Percentiles rank a stretch among this genome's conserved stretches.
phyloP scores from a whole-genome alignment of 2,329 filamentous ascomycete genomes.

The Dactylellina parvicollis region DNA sequence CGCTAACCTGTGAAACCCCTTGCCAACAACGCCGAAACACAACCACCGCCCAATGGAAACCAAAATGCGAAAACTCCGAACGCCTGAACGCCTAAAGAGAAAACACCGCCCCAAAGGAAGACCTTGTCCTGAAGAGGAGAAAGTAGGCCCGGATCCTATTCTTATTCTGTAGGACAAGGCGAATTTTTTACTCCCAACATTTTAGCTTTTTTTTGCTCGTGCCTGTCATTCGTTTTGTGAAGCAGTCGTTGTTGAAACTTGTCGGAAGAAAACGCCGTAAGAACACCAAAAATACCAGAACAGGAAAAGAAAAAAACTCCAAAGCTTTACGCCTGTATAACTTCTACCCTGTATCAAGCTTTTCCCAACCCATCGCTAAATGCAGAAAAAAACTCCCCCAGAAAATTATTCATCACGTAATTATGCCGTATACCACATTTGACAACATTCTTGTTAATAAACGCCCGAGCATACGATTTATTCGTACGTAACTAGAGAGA shows the following conservation, averaged over 20 bases:
- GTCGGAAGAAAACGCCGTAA: background rate
- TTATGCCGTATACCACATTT: too few species aligned
- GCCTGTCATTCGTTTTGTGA: background rate
- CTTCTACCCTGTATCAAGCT: background rate
- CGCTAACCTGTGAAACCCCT: background rate
- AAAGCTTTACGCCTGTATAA: background rate
- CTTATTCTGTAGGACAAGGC: constrained; percentile 7
- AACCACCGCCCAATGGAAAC: background rate
- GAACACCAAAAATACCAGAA: background rate
- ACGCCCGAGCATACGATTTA: too few species aligned
- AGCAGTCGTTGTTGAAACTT: background rate
- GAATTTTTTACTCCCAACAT: constrained; percentile 1
- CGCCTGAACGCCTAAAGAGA: constrained; percentile 23
- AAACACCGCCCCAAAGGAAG: background rate
- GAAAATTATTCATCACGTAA: background rate
- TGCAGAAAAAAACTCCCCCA: background rate
- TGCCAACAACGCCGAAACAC: background rate
- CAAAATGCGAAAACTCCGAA: constrained; percentile 3
- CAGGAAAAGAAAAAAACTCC: constrained; percentile 3
- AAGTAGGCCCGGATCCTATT: background rate
- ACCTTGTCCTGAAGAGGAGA: constrained; percentile 17
- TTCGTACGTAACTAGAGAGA: background rate
- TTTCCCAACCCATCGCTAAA: background rate
- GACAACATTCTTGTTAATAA: too few species aligned
- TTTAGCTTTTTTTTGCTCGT: constrained; percentile 2